Conservation (phyloP, 257 asterid genomes). For the Salvia hispanica region DNA sequence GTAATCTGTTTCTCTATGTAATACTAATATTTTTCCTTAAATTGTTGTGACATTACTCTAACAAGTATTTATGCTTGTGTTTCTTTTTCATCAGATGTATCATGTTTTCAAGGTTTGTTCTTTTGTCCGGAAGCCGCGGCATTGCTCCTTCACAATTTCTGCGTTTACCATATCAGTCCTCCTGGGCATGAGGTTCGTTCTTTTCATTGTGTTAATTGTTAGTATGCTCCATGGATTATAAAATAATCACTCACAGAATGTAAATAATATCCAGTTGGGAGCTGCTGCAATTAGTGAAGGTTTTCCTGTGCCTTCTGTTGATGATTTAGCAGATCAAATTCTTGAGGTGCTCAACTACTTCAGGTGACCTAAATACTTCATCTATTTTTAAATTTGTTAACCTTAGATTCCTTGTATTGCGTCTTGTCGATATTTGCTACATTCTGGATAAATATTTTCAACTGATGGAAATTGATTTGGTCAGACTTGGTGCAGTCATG, state of each 20-base stretch:
- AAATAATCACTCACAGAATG: slow-evolving; percentile 46
- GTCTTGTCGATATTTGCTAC: background rate
- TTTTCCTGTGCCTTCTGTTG: slow-evolving; percentile 63
- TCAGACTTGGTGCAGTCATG: slow-evolving; percentile 93
- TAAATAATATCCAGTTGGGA: slow-evolving; percentile 83
- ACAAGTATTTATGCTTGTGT: background rate
- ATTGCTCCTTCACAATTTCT: slow-evolving; percentile 66
- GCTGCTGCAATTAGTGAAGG: slow-evolving; percentile 73
- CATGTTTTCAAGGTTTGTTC: slow-evolving; percentile 84
- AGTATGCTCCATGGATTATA: slow-evolving; percentile 12
- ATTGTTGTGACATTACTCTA: slow-evolving; percentile 34
- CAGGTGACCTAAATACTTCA: slow-evolving; percentile 50
- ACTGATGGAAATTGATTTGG: slow-evolving; percentile 33
- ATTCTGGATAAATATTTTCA: slow-evolving; percentile 22
- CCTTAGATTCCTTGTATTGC: slow-evolving; percentile 20
- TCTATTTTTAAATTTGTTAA: slow-evolving; percentile 3
- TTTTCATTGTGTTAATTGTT: slow-evolving; percentile 5
- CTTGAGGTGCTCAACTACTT: slow-evolving; percentile 85
- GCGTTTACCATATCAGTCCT: slow-evolving; percentile 69
- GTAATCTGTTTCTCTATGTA: slow-evolving; percentile 37
- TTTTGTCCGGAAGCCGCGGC: slow-evolving; percentile 72
- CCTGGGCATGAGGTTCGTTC: slow-evolving; percentile 74
- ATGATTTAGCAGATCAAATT: slow-evolving; percentile 84
- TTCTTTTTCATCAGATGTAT: slow-evolving; percentile 57
- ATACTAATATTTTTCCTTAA: slow-evolving; percentile 48